Evolutionary conservation across 768 basidiomycete species (phyloP).

Genomic region (Mycena metata): DNA sequence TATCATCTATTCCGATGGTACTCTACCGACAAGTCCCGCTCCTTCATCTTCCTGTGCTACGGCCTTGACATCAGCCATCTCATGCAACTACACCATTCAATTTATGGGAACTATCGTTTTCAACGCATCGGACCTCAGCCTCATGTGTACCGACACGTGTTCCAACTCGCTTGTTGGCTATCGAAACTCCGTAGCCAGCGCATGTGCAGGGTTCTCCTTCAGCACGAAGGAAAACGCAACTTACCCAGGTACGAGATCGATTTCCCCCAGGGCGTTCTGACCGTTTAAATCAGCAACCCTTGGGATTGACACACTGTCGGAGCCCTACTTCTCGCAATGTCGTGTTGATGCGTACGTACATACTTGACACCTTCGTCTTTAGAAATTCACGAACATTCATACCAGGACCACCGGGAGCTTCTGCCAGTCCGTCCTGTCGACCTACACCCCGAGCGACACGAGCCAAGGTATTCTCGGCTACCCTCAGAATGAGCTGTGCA

Average conservation of each 20-base stretch:
- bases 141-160: conserved; percentile 41
- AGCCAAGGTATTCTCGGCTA: conserved; percentile 22
- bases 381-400: background rate
- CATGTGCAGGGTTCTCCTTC: conserved; percentile 39
- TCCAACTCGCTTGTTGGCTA: conserved; percentile 37
- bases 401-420: conserved; percentile 12
- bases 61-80: conserved; percentile 31
- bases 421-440: conserved; percentile 6
- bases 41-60: conserved; percentile 33
- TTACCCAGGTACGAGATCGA: too few relatives aligned
- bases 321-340: conserved; percentile 18
- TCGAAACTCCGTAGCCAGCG: conserved; percentile 38
- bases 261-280: conserved; percentile 22
- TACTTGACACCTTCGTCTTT: background rate
- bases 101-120: conserved; percentile 22
- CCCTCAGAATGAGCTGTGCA: conserved; percentile 20
- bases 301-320: conserved; percentile 18
- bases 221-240: conserved; percentile 38
- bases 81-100: conserved; percentile 37
- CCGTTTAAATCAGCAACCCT: conserved; percentile 1
- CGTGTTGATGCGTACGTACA: conserved; percentile 14
- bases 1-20: conserved; percentile 33
- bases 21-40: conserved; percentile 30
- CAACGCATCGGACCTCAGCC: conserved; percentile 14
- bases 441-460: conserved; percentile 15